Percentiles rank a stretch among this genome's conserved stretches.
Conservation (phyloP, 2,329 filamentous ascomycete genomes). For the Alternaria viburni region DNA sequence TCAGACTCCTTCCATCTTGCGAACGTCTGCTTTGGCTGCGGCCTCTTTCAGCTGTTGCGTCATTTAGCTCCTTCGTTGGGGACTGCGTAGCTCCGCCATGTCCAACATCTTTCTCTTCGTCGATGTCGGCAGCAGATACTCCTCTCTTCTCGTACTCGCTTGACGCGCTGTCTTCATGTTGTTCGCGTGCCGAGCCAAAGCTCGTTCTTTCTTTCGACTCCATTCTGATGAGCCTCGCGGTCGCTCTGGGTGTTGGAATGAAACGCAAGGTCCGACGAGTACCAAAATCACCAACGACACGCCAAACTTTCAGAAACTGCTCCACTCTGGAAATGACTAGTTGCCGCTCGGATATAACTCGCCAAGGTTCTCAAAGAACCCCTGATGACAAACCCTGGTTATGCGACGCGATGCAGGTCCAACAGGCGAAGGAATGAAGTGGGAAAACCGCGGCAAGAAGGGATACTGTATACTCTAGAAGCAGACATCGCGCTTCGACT, state of each 20-base stretch:
- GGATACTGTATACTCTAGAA: neutral
- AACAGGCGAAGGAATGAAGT: neutral
- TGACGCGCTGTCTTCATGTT: slow-evolving; percentile 14
- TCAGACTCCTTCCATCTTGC: slow-evolving; percentile 24
- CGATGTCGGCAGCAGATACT: slow-evolving; percentile 3
- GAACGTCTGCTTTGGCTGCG: slow-evolving; percentile 15
- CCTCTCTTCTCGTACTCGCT: slow-evolving; percentile 20
- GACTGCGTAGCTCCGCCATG: slow-evolving; percentile 7
- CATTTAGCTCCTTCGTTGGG: neutral
- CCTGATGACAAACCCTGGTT: slow-evolving; percentile 10
- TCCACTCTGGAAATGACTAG: neutral
- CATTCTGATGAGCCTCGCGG: neutral
- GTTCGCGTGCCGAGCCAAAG: slow-evolving; percentile 9
- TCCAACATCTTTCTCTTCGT: slow-evolving; percentile 22
- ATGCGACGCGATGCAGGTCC: neutral
- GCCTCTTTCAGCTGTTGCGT: neutral
- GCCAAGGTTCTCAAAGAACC: slow-evolving; percentile 6
- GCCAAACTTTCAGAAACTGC: slow-evolving; percentile 4
- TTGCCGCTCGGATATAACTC: slow-evolving; percentile 21
- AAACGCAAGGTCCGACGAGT: neutral
- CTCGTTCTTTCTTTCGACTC: slow-evolving; percentile 1
- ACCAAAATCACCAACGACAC: neutral
- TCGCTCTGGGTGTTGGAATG: neutral
- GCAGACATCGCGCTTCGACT: neutral
- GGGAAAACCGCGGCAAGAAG: neutral